Evolutionary conservation across 345 rosid species (phyloP).

Genomic region (Pugionium cornutum): DNA sequence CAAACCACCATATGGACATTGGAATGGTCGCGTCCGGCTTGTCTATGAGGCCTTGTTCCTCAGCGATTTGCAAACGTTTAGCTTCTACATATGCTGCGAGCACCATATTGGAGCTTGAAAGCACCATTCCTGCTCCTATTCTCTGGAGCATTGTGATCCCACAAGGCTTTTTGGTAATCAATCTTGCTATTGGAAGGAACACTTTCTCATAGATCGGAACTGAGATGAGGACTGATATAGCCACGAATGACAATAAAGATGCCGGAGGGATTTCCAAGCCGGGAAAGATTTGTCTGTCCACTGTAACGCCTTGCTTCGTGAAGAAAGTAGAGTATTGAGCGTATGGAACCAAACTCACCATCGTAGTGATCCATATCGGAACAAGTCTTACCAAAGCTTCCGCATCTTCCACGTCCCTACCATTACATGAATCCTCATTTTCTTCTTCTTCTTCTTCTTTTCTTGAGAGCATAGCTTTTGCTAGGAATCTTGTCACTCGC

Average conservation of each 20-base stretch:
- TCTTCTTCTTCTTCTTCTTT: background rate
- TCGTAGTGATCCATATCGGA: slow-evolving; percentile 14
- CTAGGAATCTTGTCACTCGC: background rate
- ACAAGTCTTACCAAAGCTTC: slow-evolving; percentile 9
- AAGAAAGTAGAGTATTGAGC: slow-evolving; percentile 15
- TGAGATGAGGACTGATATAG: slow-evolving; percentile 9
- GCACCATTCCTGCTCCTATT: slow-evolving; percentile 18
- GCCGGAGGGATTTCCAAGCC: slow-evolving; percentile 12
- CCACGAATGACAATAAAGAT: background rate
- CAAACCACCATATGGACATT: slow-evolving; percentile 20
- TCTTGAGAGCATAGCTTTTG: background rate
- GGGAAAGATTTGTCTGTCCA: slow-evolving; percentile 1
- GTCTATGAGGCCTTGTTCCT: slow-evolving; percentile 14
- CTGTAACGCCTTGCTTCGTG: slow-evolving; percentile 22
- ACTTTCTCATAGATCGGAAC: slow-evolving; percentile 14
- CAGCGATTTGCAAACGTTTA: background rate
- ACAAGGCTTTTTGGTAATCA: background rate
- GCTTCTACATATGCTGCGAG: slow-evolving; percentile 17
- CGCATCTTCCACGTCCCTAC: slow-evolving; percentile 12
- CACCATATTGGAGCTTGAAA: slow-evolving; percentile 5
- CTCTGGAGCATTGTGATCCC: slow-evolving; percentile 23
- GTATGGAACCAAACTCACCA: slow-evolving; percentile 3
- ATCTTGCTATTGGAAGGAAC: slow-evolving; percentile 3
- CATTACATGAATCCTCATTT: slow-evolving; percentile 1
- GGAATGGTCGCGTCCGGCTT: slow-evolving; percentile 9